phyloP scores from a whole-genome alignment of 2,329 filamentous ascomycete genomes.

The Hysterium pulicare region DNA sequence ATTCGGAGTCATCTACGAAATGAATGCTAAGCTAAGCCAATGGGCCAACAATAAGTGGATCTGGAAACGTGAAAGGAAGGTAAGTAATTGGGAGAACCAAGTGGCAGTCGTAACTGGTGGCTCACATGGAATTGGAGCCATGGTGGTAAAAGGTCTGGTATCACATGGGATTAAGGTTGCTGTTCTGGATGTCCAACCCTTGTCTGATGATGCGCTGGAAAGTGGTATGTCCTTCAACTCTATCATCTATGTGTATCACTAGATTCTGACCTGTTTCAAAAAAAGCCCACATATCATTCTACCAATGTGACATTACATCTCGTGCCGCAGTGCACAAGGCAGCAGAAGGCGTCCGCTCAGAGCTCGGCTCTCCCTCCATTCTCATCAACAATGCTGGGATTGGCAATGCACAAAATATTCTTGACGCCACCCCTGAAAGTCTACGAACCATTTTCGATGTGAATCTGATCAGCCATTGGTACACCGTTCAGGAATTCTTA shows the following conservation, averaged over 20 bases:
- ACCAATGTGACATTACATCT: constrained; percentile 34
- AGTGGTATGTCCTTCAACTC: constrained; percentile 23
- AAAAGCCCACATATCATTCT: constrained; percentile 21
- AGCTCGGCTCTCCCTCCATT: constrained; percentile 30
- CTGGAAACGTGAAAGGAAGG: constrained; percentile 24
- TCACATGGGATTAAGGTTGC: constrained; percentile 32
- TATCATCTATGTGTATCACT: background rate
- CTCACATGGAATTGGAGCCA: constrained; percentile 33
- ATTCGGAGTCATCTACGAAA: constrained; percentile 19
- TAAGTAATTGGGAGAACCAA: constrained; percentile 31
- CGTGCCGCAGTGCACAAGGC: constrained; percentile 23
- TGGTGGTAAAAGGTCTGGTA: constrained; percentile 28
- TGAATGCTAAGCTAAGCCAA: constrained; percentile 25
- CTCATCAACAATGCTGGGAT: constrained; percentile 39
- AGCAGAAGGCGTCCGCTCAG: constrained; percentile 30
- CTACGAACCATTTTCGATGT: constrained; percentile 30
- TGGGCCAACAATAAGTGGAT: constrained; percentile 41
- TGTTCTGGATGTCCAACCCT: constrained; percentile 32
- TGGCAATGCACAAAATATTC: constrained; percentile 30
- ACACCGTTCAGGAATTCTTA: constrained; percentile 35
- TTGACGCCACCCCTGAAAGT: constrained; percentile 24
- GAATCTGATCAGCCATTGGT: constrained; percentile 36
- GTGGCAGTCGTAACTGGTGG: constrained; percentile 37
- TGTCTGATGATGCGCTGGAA: constrained; percentile 25
- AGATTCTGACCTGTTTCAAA: constrained; percentile 11